Conservation (phyloP, 2,329 filamentous ascomycete genomes). For the Fusarium sp. region DNA sequence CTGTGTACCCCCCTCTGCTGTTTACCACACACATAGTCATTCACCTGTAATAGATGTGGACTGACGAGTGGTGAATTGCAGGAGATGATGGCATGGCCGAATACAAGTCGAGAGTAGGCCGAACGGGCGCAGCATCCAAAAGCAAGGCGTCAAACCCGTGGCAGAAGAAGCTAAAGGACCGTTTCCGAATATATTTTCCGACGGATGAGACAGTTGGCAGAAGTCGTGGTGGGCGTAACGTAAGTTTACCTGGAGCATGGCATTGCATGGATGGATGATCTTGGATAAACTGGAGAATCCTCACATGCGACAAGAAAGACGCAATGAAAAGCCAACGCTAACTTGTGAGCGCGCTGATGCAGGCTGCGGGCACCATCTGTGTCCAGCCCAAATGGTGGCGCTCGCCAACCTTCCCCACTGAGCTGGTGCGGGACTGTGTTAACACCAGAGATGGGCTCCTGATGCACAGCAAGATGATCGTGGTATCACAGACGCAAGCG, state of each 20-base stretch:
- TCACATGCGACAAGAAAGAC: conserved; percentile 27
- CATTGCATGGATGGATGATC: conserved; percentile 16
- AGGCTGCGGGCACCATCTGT: conserved; percentile 85
- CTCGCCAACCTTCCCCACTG: conserved; percentile 73
- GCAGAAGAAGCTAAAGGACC: conserved; percentile 52
- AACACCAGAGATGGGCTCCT: conserved; percentile 77
- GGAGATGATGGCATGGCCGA: conserved; percentile 57
- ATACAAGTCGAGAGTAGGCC: conserved; percentile 53
- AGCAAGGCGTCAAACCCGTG: conserved; percentile 33
- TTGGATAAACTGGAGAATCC: conserved; percentile 30
- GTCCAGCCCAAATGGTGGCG: conserved; percentile 79
- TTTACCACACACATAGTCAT: conserved; percentile 25
- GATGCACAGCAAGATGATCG: conserved; percentile 86
- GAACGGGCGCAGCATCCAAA: conserved; percentile 40
- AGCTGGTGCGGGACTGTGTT: conserved; percentile 78
- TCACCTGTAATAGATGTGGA: conserved; percentile 23
- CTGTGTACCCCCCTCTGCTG: conserved; percentile 18
- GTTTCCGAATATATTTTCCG: conserved; percentile 83
- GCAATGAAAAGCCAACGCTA: conserved; percentile 34
- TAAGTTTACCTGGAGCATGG: conserved; percentile 45
- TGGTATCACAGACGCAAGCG: conserved; percentile 51
- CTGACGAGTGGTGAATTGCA: conserved; percentile 28
- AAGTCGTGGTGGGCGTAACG: conserved; percentile 71
- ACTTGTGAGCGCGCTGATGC: conserved; percentile 50
- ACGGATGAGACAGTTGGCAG: conserved; percentile 73